Evolutionary conservation across 768 basidiomycete species (phyloP), one percentile per base, ranked within the genome.

Genomic region (Boletus tylopilopsis): DNA sequence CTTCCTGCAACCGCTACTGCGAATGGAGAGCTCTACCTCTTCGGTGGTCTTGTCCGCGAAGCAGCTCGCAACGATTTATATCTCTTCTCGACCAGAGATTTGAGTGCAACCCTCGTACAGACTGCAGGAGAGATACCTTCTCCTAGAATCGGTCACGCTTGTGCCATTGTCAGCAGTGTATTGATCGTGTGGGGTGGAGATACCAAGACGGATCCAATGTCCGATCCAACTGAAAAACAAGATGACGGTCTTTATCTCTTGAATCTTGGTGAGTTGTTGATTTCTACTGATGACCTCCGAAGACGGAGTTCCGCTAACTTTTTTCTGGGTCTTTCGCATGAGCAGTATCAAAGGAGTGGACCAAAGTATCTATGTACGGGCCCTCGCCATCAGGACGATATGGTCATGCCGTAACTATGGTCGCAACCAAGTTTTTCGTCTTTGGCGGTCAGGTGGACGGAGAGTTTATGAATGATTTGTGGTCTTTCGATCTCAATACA

Each of bases 101-200:
- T 91, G 51, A 80, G 87, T 15, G 87, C 91, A 8, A 84, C 83
- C 11, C 76, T 93, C 11, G 72, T 97, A 27, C 89, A 94, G 64
- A 96, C 94, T 0, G 80, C 77, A 12, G 96, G 96, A 5, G 91
- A 94, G 60, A 73, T 89, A 7, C 96, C 96, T 1, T 82, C 83
- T 15, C 84, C 92, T 0, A 76, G 96, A 55, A 94, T 98, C n/a
- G 95, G 96, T 0, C 96, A 99, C 72, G 92, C 94, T 3, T 87
- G 89, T 67, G 95, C 95, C 6, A 82, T 97, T 42, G 93, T 98
- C 49, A 92, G 93, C 67, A 93, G 88, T 62, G 95, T 97, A 42
- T 75, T 99, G 51, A 89, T 98, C 51, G 87, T 97, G 4, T 99
- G 96, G 96, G 96, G 96, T 27, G 96, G 95, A 22, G 96, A 99